Base-by-base conservation (phyloP, 2,329 filamentous ascomycete species). In the Monosporascus sp. region DNA sequence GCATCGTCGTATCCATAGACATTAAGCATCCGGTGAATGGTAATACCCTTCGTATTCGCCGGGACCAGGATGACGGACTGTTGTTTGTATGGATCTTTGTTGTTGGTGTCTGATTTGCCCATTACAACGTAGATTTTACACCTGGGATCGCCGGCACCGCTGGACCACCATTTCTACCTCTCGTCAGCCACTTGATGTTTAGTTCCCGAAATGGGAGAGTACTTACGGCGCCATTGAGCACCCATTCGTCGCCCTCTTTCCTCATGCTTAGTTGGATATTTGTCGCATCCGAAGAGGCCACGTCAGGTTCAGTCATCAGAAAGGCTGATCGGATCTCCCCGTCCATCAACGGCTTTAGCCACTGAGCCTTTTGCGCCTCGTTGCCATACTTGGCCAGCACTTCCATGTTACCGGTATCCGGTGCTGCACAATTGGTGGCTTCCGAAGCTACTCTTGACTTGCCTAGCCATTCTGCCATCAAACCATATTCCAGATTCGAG, bases 1-100 rank as follows among this genome's bases (percentile, higher is more conserved):
- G 94, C 94, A 65, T 99, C 94, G 70, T 97, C 94, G 74, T 91
- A 97, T 54, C 94, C 94, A 72, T 95, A 96, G 60, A 97, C 93
- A 49, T 81, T 87, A 52, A 99, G 78, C 90, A 97, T 96, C 62
- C 94, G 87, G 73, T 96, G 83, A 63, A 97, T 87, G n/a, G 85
- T 96, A 66, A 97, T 87, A 53, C 94, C 94, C 20, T 88, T 87
- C 1, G 89, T 85, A 59, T 82, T 78, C 18, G 89, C 83, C 2
- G 92, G 90, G 17, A 97, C 94, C 27, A 97, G 79, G 49, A 97
- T 82, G 57, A 99, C 92, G 25, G 91, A 97, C 73, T 97, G 94
- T 68, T 97, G 92, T 66, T 82, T 83, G 81, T 97, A 96, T 22
- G 85, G 76, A 69, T 92, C 86, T 59, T 79, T 74, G 77, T 95